A percentile compares a stretch with the other conserved stretches of the same genome.
These are phyloP conservation scores for Ophiostoma quercus DNA, from an alignment of 2,329 filamentous ascomycete genomes.

Conservation along the genomic window DNA sequence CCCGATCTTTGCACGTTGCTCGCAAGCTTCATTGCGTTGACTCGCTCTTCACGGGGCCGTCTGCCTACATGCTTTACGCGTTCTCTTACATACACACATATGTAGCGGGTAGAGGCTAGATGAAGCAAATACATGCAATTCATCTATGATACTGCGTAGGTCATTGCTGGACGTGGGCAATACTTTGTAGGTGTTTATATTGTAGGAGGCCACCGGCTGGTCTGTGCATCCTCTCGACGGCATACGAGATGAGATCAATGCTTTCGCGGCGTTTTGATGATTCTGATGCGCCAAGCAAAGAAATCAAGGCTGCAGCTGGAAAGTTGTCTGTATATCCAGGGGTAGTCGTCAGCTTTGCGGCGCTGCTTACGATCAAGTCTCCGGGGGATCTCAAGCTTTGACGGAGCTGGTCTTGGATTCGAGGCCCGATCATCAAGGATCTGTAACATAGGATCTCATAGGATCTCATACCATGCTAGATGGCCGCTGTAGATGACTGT, in stretches of 20 bases:
- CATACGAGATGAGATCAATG: background rate
- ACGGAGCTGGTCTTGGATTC: too few relatives aligned
- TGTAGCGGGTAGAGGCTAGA: slow-evolving; percentile 1
- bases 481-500: too few relatives aligned
- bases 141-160: too few relatives aligned
- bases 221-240: background rate
- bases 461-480: too few relatives aligned
- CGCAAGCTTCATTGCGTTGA: too few relatives aligned
- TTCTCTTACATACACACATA: background rate
- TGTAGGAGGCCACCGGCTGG: background rate
- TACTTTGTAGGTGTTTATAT: background rate
- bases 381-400: too few relatives aligned
- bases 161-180: too few relatives aligned
- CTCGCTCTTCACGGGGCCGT: background rate
- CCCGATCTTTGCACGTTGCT: too few relatives aligned
- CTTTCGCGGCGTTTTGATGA: background rate
- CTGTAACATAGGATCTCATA: too few relatives aligned
- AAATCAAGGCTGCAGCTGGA: background rate
- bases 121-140: background rate
- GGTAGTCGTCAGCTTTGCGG: background rate
- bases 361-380: background rate
- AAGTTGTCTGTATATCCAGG: background rate
- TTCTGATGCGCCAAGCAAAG: background rate
- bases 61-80: background rate
- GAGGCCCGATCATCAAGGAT: too few relatives aligned